These are phyloP conservation scores for Corymbia citriodora DNA, from an alignment of 441 rosid genomes.

Conservation along the genomic window DNA sequence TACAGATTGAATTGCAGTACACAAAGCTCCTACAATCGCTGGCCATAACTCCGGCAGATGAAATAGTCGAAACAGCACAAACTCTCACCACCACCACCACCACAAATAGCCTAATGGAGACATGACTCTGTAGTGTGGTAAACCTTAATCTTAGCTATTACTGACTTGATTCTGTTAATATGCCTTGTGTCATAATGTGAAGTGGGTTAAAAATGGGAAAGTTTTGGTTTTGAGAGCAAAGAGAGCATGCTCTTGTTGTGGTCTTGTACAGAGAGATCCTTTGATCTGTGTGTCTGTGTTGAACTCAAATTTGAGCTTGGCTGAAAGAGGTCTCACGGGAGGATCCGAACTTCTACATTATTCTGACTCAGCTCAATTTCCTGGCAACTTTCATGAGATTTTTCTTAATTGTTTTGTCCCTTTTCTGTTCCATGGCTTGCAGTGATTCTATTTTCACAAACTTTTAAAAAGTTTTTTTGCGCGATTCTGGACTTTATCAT, in stretches of 20 bases:
- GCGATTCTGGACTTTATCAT: not conserved
- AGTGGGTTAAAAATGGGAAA: not conserved
- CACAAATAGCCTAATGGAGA: not conserved
- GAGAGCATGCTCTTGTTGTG: not conserved
- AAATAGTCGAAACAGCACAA: not conserved
- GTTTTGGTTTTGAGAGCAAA: not conserved
- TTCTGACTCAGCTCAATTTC: not conserved
- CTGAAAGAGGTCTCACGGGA: not conserved
- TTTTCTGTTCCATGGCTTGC: not conserved
- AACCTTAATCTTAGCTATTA: not conserved
- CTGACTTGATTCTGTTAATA: not conserved
- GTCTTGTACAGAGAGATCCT: not conserved
- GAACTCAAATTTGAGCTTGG: not conserved
- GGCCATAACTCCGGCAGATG: not conserved
- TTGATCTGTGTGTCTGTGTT: not conserved
- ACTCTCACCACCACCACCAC: not conserved
- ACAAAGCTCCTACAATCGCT: constrained; percentile 24
- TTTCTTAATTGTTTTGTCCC: not conserved
- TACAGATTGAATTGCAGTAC: constrained; percentile 77
- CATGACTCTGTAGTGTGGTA: not conserved
- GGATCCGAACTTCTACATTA: not conserved
- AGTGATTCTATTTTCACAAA: not conserved
- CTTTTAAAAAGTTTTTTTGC: not conserved
- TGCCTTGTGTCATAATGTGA: not conserved
- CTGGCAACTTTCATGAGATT: not conserved